These are phyloP conservation scores for Daldinia concentrica DNA, from an alignment of 495 filamentous ascomycete species.

Conservation along the genomic window DNA sequence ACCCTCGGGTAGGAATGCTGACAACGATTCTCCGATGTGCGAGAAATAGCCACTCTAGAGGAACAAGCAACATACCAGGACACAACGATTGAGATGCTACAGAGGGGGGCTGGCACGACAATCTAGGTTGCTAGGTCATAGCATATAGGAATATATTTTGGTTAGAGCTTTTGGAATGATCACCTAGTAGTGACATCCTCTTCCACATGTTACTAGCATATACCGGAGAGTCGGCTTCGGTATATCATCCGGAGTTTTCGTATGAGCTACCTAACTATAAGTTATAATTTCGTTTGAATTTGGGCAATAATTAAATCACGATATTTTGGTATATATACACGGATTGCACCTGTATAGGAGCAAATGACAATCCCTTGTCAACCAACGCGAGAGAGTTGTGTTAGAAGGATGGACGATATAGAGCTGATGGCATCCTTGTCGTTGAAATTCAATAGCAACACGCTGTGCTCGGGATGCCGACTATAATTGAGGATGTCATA, in stretches of 20 bases:
- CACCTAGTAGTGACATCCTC: conserved; percentile 22
- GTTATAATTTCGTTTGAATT: neutral
- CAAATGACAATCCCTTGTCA: neutral
- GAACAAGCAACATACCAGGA: conserved; percentile 31
- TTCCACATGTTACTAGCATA: conserved; percentile 7
- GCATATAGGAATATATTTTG: neutral
- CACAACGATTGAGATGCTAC: neutral
- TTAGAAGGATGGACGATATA: conserved; percentile 1
- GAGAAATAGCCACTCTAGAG: conserved; percentile 6
- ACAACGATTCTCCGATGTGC: conserved; percentile 9
- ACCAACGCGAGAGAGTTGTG: neutral
- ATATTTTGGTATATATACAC: conserved; percentile 3
- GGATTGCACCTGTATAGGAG: too few species aligned
- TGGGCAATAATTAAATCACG: neutral
- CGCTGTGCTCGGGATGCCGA: conserved; percentile 6
- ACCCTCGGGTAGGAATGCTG: conserved; percentile 27
- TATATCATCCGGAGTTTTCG: conserved; percentile 20
- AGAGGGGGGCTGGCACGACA: conserved; percentile 16
- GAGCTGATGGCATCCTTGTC: conserved; percentile 3
- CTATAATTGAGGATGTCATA: conserved; percentile 14
- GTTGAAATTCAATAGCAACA: conserved; percentile 21
- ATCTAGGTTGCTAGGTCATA: conserved; percentile 14
- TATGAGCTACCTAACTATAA: conserved; percentile 1
- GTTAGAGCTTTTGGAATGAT: conserved; percentile 24
- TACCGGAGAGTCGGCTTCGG: neutral